phyloP scores from a whole-genome alignment of 1,139 yeast genomes.

The Debaryomyces sp. region DNA sequence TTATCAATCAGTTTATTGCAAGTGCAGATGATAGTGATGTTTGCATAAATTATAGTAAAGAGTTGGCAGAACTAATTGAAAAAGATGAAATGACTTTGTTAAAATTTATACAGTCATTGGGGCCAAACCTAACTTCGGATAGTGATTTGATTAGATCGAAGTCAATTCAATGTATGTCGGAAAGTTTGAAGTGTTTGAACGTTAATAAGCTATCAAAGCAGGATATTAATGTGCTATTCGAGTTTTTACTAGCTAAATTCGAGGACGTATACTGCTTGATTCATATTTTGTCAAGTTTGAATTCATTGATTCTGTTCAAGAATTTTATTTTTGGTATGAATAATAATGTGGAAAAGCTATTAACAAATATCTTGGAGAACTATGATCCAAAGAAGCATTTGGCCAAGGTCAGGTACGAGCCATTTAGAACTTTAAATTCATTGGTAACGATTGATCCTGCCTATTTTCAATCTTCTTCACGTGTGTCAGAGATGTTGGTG shows the following conservation, averaged over 20 bases:
- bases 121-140: constrained; percentile 65
- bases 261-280: constrained; percentile 62
- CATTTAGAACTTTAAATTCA: constrained; percentile 53
- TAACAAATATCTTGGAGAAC: constrained; percentile 40
- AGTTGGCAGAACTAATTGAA: constrained; percentile 27
- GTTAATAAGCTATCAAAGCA: constrained; percentile 50
- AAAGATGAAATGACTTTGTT: constrained; percentile 30
- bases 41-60: constrained; percentile 19
- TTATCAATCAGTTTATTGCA: constrained; percentile 39
- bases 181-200: constrained; percentile 45
- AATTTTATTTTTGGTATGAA: constrained; percentile 36
- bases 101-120: constrained; percentile 39
- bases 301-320: constrained; percentile 52
- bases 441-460: constrained; percentile 29
- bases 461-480: constrained; percentile 16
- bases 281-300: constrained; percentile 58
- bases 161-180: constrained; percentile 63
- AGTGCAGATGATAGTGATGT: constrained; percentile 24
- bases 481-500: constrained; percentile 44
- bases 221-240: constrained; percentile 68
- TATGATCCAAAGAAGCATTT: constrained; percentile 65
- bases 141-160: constrained; percentile 53
- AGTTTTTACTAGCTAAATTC: constrained; percentile 65
- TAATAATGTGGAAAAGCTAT: constrained; percentile 34
- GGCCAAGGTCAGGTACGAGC: constrained; percentile 65